Evolutionary conservation across 257 asterid species (phyloP).

Genomic region (Nicotiana noctiflora): DNA sequence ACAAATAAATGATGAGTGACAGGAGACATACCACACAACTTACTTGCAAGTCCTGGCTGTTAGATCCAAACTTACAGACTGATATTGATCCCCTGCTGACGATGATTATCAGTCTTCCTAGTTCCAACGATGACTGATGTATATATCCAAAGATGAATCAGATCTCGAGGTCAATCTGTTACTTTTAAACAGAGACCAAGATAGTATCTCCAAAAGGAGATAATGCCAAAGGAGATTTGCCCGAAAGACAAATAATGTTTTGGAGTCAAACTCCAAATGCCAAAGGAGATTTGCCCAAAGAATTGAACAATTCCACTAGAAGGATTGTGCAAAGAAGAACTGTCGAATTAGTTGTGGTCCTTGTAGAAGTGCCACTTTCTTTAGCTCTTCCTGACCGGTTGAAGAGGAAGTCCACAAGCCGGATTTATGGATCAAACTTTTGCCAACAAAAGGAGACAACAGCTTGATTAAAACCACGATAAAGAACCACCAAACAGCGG

Average conservation of each 20-base stretch:
- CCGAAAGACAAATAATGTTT: constrained; percentile 25
- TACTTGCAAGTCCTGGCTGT: constrained; percentile 5
- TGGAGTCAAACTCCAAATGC: constrained; percentile 48
- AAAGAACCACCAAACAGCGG: constrained; percentile 27
- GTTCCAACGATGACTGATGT: background rate
- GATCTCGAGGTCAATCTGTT: constrained; percentile 14
- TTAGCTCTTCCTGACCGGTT: constrained; percentile 13
- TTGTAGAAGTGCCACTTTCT: constrained; percentile 1
- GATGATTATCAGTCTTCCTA: constrained; percentile 9
- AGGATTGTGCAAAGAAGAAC: constrained; percentile 12
- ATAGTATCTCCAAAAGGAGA: constrained; percentile 64
- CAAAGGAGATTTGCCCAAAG: constrained; percentile 69
- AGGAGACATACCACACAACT: constrained; percentile 23
- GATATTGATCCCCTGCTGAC: constrained; percentile 1
- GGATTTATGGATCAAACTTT: background rate
- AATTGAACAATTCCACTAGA: constrained; percentile 19
- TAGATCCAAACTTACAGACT: constrained; percentile 3
- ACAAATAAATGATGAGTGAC: constrained; percentile 8
- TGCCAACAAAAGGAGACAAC: constrained; percentile 9
- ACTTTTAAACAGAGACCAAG: constrained; percentile 16
- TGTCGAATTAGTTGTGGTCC: constrained; percentile 20
- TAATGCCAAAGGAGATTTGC: constrained; percentile 96
- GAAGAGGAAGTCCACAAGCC: constrained; percentile 11
- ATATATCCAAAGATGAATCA: background rate
- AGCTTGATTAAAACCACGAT: constrained; percentile 12